Evolutionary conservation across 306 rosid genomes (phyloP), one percentile per base, ranked within the genome.

Genomic region (Gynostemma pentaphyllum): DNA sequence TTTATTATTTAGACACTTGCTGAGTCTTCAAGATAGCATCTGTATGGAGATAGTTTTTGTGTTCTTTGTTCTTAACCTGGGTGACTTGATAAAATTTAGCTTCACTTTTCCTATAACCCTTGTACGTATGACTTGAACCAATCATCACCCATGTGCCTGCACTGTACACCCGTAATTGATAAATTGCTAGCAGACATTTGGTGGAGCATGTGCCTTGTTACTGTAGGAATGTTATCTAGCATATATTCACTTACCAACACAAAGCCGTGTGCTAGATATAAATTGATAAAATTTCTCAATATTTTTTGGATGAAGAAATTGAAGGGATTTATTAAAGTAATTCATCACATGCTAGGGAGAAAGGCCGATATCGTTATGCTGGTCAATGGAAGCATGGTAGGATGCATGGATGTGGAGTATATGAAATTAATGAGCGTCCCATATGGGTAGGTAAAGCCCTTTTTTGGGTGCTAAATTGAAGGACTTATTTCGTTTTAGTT

Each of bases 321-420:
- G 45, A 36, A 24, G 14, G n/a, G 62, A 21, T 57, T 57, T 57
- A 16, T 42, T 36, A 14, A 4, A 18, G 46, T 57, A 24, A 10
- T 30, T 52, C 49, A 29, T 71, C 74, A 52, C 65, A 28, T 82
- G 74, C 49, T 86, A 88, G 96, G 77, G 96, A 88, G 84, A 86
- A 80, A 75, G 98, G 98, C 55, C 88, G 96, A 46, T 88, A 92
- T 56, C 88, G 95, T 19, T 92, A 92, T 75, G 94, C 96, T 76
- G 98, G 98, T 75, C 84, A 92, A 83, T 86, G 90, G 95, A 92
- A 92, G 85, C 96, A 92, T 65, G 85, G 90, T 67, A 81, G 94
- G 79, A 82, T 92, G 90, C 98, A 92, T 76, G 96, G 96, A 75
- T 92, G 98, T 76, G 98, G 96, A 62, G 82, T 83, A 46, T 92